A percentile compares a stretch with the other conserved stretches of the same genome.
Evolutionary conservation across 352 stramenopile genomes (phyloP).

Genomic region (Phytopythium oedochilum): DNA sequence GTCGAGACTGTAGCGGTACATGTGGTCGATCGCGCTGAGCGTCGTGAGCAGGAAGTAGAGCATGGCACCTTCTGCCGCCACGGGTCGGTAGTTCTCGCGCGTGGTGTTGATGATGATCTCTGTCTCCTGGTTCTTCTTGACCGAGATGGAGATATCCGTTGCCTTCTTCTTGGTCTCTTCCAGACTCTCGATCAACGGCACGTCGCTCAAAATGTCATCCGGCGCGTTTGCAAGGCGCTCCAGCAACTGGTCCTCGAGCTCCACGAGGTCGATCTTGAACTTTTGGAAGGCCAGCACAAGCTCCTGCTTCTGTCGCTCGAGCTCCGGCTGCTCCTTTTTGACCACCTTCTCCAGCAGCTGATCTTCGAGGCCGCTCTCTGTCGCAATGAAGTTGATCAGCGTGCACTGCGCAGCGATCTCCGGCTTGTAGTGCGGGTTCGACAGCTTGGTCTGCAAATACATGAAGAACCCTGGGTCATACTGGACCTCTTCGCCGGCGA

Average conservation of each 20-base stretch:
- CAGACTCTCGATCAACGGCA: slow-evolving; percentile 94
- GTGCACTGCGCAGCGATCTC: slow-evolving; percentile 96
- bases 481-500: slow-evolving; percentile 95
- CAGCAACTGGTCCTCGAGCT: slow-evolving; percentile 95
- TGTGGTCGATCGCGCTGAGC: slow-evolving; percentile 95
- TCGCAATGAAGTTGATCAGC: slow-evolving; percentile 98
- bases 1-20: slow-evolving; percentile 98
- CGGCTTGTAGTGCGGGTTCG: slow-evolving; percentile 97
- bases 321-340: slow-evolving; percentile 92
- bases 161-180: slow-evolving; percentile 96
- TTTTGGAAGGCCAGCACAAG: slow-evolving; percentile 91
- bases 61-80: slow-evolving; percentile 95
- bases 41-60: slow-evolving; percentile 97
- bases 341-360: slow-evolving; percentile 96
- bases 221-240: slow-evolving; percentile 94
- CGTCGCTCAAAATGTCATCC: slow-evolving; percentile 95
- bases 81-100: slow-evolving; percentile 91
- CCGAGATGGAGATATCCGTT: slow-evolving; percentile 94
- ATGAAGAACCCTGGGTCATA: slow-evolving; percentile 96
- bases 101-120: slow-evolving; percentile 94
- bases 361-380: slow-evolving; percentile 94
- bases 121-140: slow-evolving; percentile 94
- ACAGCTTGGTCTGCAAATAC: slow-evolving; percentile 97
- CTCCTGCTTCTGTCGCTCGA: slow-evolving; percentile 93
- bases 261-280: slow-evolving; percentile 97